Evolutionary conservation across 441 rosid genomes (phyloP).

Genomic region (Geranium incanum): DNA sequence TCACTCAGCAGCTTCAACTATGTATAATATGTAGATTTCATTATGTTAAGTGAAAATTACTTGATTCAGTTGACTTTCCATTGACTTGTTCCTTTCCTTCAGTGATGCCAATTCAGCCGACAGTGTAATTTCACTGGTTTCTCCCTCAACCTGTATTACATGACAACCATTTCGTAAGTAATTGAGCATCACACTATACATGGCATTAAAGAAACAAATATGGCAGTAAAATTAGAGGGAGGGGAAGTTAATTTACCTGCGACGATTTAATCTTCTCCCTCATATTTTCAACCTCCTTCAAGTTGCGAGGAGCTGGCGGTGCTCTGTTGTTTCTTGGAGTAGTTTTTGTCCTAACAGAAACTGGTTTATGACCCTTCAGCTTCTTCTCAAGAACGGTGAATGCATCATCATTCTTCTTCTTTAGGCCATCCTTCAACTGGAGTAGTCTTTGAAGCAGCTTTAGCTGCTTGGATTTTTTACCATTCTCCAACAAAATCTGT

Average conservation of each 20-base stretch:
- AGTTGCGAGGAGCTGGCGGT: slow-evolving; percentile 30
- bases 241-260: slow-evolving; percentile 36
- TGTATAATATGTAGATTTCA: not conserved
- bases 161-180: not conserved
- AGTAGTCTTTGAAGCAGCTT: slow-evolving; percentile 20
- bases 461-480: slow-evolving; percentile 34
- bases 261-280: slow-evolving; percentile 55
- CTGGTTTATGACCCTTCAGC: slow-evolving; percentile 43
- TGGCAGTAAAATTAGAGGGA: too few relatives aligned
- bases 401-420: slow-evolving; percentile 66
- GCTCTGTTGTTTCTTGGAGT: slow-evolving; percentile 38
- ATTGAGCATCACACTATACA: not conserved
- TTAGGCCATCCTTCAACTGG: slow-evolving; percentile 51
- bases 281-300: slow-evolving; percentile 53
- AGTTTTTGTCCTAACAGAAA: slow-evolving; percentile 39
- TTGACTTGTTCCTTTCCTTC: slow-evolving; percentile 1
- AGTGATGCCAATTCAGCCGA: slow-evolving; percentile 3
- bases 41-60: not conserved
- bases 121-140: not conserved
- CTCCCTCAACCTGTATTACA: not conserved
- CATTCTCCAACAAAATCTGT: slow-evolving; percentile 21
- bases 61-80: slow-evolving; percentile 4
- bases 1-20: slow-evolving; percentile 1
- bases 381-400: slow-evolving; percentile 46
- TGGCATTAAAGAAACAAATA: not conserved